phyloP scores from a whole-genome alignment of 352 stramenopile genomes.

The Elongisporangium anandrum region DNA sequence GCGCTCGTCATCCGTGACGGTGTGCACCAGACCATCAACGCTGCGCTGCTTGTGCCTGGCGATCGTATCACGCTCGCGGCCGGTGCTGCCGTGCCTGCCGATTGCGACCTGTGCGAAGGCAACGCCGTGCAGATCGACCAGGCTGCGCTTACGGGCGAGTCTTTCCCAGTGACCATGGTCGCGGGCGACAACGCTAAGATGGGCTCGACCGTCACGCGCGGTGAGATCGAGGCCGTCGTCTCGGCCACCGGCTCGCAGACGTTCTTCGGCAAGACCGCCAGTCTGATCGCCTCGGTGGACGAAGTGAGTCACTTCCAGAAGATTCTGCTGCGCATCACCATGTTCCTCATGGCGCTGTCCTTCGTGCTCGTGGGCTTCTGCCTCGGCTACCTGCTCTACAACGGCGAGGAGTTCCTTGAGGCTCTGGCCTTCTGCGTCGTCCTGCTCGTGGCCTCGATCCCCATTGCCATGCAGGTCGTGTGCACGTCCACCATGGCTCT shows the following conservation, averaged over 20 bases:
- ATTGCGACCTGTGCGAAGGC: constrained; percentile 85
- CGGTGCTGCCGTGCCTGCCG: constrained; percentile 90
- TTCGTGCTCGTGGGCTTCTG: constrained; percentile 86
- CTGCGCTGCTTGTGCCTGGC: constrained; percentile 89
- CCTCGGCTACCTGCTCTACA: constrained; percentile 82
- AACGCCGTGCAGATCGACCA: constrained; percentile 88
- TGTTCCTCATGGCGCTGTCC: constrained; percentile 86
- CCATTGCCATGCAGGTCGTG: constrained; percentile 93
- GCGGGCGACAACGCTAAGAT: constrained; percentile 83
- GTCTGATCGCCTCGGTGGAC: constrained; percentile 66
- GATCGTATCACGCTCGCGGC: constrained; percentile 90
- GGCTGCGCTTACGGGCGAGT: constrained; percentile 92
- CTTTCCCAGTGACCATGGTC: constrained; percentile 89
- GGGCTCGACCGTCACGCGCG: constrained; percentile 78
- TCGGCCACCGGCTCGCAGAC: constrained; percentile 86
- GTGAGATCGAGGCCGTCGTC: constrained; percentile 92
- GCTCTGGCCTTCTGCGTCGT: constrained; percentile 88
- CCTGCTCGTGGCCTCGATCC: constrained; percentile 90
- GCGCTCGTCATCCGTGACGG: constrained; percentile 87
- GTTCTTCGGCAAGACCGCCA: constrained; percentile 90
- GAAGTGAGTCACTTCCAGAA: constrained; percentile 88
- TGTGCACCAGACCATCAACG: constrained; percentile 85
- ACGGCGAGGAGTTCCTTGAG: constrained; percentile 70
- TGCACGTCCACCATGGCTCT: constrained; percentile 92
- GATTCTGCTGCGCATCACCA: constrained; percentile 90